Evolutionary conservation across 495 filamentous ascomycete genomes (phyloP).

Genomic region (Penicillium canescens): DNA sequence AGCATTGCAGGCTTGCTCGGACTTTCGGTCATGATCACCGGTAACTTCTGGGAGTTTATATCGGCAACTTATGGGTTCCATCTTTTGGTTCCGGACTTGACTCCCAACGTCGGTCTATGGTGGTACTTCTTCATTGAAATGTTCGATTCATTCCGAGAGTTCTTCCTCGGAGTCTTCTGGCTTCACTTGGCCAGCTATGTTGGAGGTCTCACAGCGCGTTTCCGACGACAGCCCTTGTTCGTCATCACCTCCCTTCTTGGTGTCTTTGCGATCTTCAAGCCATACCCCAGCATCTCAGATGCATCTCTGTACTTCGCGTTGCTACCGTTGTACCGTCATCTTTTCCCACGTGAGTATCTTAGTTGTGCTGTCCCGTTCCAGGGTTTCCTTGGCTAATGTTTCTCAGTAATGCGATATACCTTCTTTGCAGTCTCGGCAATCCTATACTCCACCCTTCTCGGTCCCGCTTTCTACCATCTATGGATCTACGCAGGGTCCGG

Average conservation of each 20-base stretch:
- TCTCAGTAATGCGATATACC: slow-evolving; percentile 82
- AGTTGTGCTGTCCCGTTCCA: background rate
- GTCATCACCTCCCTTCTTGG: slow-evolving; percentile 79
- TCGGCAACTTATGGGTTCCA: slow-evolving; percentile 89
- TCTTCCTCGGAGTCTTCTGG: slow-evolving; percentile 98
- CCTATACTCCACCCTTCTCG: slow-evolving; percentile 83
- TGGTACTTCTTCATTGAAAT: slow-evolving; percentile 99
- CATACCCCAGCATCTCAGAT: slow-evolving; percentile 90
- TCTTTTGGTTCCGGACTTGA: slow-evolving; percentile 86
- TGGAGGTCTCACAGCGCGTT: slow-evolving; percentile 74
- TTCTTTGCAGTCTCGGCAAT: slow-evolving; percentile 81
- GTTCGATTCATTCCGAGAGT: slow-evolving; percentile 96
- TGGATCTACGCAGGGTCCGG: slow-evolving; percentile 99
- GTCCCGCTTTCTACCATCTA: slow-evolving; percentile 93
- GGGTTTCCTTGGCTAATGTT: slow-evolving; percentile 14
- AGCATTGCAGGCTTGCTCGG: slow-evolving; percentile 60
- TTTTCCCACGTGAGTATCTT: slow-evolving; percentile 76
- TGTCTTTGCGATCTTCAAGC: slow-evolving; percentile 90
- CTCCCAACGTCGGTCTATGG: slow-evolving; percentile 94
- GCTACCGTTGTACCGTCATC: slow-evolving; percentile 84
- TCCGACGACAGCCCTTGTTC: slow-evolving; percentile 83
- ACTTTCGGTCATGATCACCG: slow-evolving; percentile 74
- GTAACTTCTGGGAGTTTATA: slow-evolving; percentile 80
- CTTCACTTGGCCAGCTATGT: slow-evolving; percentile 89
- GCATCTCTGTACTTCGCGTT: slow-evolving; percentile 79